Evolutionary conservation across 108 stramenopile genomes (phyloP).

Genomic region (Skeletonema marinoi): DNA sequence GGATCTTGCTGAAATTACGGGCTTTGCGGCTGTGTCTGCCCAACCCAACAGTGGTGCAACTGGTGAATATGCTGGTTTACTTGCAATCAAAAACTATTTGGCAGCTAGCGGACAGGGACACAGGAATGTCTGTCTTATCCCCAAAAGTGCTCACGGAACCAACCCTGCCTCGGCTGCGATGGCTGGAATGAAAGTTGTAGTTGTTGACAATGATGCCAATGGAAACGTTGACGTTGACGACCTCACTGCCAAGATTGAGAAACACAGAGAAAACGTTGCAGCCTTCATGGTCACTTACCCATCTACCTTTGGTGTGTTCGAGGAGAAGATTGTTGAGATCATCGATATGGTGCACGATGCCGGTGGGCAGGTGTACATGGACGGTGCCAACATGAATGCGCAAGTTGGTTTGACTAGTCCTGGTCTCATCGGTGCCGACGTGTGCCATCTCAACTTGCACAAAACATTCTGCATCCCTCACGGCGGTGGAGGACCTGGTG

Average conservation of each 20-base stretch:
- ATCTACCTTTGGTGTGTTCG: slow-evolving; percentile 98
- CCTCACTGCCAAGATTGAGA: slow-evolving; percentile 87
- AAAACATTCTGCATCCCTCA: slow-evolving; percentile 99
- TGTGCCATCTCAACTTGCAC: slow-evolving; percentile 99
- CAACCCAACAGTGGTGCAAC: slow-evolving; percentile 99
- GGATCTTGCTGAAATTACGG: slow-evolving; percentile 97
- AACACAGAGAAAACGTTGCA: slow-evolving; percentile 91
- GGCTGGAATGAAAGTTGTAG: slow-evolving; percentile 97
- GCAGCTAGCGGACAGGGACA: slow-evolving; percentile 83
- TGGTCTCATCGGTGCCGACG: slow-evolving; percentile 96
- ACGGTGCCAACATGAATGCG: slow-evolving; percentile 99
- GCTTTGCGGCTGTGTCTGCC: slow-evolving; percentile 97
- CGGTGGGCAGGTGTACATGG: slow-evolving; percentile 99
- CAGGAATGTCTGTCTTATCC: slow-evolving; percentile 97
- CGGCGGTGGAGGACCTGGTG: slow-evolving; percentile 98
- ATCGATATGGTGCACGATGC: slow-evolving; percentile 87
- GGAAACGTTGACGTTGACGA: slow-evolving; percentile 96
- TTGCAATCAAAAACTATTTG: slow-evolving; percentile 93
- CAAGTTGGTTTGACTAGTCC: slow-evolving; percentile 98
- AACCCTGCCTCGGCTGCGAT: slow-evolving; percentile 97
- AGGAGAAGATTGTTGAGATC: slow-evolving; percentile 94
- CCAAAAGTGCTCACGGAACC: slow-evolving; percentile 98
- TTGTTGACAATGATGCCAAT: slow-evolving; percentile 91
- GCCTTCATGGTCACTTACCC: slow-evolving; percentile 99
- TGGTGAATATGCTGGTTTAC: slow-evolving; percentile 97